Base-by-base conservation (phyloP, 805 yeast species). In the Candida namnaoensis region DNA sequence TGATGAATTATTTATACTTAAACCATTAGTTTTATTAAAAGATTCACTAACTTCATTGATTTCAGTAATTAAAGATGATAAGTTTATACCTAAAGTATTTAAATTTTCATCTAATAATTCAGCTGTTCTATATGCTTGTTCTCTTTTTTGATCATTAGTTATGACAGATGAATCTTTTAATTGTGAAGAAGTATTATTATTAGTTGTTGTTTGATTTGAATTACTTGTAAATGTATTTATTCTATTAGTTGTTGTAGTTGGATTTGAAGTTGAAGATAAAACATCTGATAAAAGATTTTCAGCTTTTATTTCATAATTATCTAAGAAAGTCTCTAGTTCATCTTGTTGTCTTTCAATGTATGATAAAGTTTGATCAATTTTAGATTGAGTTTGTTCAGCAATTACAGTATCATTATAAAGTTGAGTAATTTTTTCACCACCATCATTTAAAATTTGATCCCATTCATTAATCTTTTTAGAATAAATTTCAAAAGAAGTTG, bases 271-370 rank as follows among this genome's bases (percentile, higher is more conserved):
- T 2, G 69, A 54, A 7, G 66, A 52, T 7, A 64, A 45, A 7
- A 64, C 64, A 40, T 65, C 70, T 5, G 65, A 53, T 13, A 65
- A 47, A 23, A 64, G 44, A 5, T 58, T 50, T 37, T 63, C 68
- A 1, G 68, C 62, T 46, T 62, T 66, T 1, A 44, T 36, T 60
- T 93, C 98, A 55, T 90, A 90, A 46, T 82, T 82, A 48, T 83
- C 83, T 47, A 93, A 72, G 52, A 91, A 72, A 13, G 74, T 69
- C 45, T 91, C 99, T 38, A 93, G 67, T 54, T 91, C 98, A 44
- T 85, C 87, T 57, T 93, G 99, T 59, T 93, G 98, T 51, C 82
- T 82, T 54, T 84, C 93, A 39, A 93, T 83, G 55, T 88, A 91
- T 35, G 80, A 68, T 42, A 93, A 68, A 34, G 88, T 82, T 60